phyloP scores from a whole-genome alignment of 345 rosid species.

The Limnanthes douglasii region DNA sequence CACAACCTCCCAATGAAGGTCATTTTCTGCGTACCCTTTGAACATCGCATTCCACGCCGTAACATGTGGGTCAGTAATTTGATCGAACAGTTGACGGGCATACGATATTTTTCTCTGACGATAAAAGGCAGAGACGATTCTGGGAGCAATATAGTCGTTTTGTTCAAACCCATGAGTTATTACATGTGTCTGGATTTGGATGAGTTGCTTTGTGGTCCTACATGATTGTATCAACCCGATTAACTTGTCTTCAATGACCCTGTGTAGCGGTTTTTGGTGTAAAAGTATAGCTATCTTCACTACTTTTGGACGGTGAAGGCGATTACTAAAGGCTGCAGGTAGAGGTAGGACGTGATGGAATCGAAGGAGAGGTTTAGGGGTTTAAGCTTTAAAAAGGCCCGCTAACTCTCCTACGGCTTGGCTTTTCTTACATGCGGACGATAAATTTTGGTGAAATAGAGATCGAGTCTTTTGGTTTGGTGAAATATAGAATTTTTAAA shows the following conservation, averaged over 20 bases:
- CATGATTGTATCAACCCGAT: constrained; percentile 45
- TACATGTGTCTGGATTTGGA: constrained; percentile 41
- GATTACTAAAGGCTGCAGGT: too few species aligned
- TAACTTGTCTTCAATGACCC: constrained; percentile 39
- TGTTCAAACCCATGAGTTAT: constrained; percentile 19
- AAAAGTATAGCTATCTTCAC: constrained; percentile 14
- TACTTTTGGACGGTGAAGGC: too few species aligned
- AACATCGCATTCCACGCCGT: constrained; percentile 54
- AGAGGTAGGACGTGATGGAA: too few species aligned
- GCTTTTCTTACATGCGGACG: too few species aligned
- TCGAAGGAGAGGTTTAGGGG: too few species aligned
- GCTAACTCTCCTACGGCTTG: too few species aligned
- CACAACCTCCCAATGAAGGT: constrained; percentile 22
- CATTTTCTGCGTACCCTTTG: constrained; percentile 30
- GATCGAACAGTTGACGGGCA: constrained; percentile 63
- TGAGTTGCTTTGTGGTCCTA: constrained; percentile 38
- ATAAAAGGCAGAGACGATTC: constrained; percentile 15
- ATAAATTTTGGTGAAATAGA: too few species aligned
- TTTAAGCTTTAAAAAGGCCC: too few species aligned
- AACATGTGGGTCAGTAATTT: constrained; percentile 29
- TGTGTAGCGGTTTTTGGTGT: constrained; percentile 14
- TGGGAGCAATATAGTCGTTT: constrained; percentile 30
- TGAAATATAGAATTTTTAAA: too few species aligned
- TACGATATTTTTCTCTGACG: constrained; percentile 12
- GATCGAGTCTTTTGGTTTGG: too few species aligned